Percentiles rank a stretch among this genome's conserved stretches.
Evolutionary conservation across 148 eudicot species (phyloP).

Genomic region (Cornus kousa): DNA sequence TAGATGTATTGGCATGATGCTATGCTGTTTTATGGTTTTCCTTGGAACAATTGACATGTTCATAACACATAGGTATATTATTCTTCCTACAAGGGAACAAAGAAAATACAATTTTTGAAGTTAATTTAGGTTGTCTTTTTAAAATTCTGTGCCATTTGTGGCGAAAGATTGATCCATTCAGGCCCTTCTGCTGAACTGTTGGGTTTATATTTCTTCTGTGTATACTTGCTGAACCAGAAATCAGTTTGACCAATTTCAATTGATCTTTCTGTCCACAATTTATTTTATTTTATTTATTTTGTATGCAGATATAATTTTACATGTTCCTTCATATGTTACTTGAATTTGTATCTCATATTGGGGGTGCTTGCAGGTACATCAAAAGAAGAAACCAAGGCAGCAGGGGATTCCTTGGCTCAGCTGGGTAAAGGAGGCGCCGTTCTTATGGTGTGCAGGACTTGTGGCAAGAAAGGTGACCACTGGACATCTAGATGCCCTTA

Average conservation of each 20-base stretch:
- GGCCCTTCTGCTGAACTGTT: no score
- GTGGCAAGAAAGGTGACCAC: slow-evolving; percentile 95
- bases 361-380: slow-evolving; percentile 49
- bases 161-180: no score
- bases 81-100: not conserved
- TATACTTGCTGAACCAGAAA: not conserved
- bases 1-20: no score
- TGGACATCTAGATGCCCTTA: slow-evolving; percentile 93
- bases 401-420: slow-evolving; percentile 53
- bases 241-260: no score
- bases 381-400: slow-evolving; percentile 56
- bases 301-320: not conserved
- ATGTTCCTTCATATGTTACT: not conserved
- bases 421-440: slow-evolving; percentile 60
- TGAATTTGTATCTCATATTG: not conserved
- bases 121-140: no score
- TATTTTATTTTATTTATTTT: not conserved
- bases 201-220: not conserved
- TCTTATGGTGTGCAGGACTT: slow-evolving; percentile 90
- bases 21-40: not conserved
- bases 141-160: no score
- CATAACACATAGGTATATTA: no score
- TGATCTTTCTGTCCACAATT: not conserved
- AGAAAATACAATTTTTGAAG: not conserved
- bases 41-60: not conserved